A percentile compares a stretch with the other conserved stretches of the same genome.
Evolutionary conservation across 805 yeast species (phyloP).

Genomic region (Schwanniomyces occidentalis): DNA sequence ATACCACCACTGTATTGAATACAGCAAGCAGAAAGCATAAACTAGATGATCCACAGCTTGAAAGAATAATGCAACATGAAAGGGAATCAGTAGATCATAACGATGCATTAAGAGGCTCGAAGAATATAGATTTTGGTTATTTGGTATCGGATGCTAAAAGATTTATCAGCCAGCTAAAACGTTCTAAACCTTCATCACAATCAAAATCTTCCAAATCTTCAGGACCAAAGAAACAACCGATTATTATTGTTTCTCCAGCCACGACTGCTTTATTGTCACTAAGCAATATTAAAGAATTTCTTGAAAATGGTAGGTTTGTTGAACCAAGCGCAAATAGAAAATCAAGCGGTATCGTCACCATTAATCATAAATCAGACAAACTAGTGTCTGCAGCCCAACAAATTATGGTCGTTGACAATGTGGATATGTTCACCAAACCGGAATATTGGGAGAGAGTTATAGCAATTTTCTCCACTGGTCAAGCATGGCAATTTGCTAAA

Average conservation of each 20-base stretch:
- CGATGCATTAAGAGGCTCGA: conserved; percentile 63
- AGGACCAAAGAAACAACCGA: conserved; percentile 38
- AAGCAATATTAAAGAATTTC: conserved; percentile 41
- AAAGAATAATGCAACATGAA: conserved; percentile 48
- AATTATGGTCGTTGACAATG: conserved; percentile 83
- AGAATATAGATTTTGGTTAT: conserved; percentile 65
- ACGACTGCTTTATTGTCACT: conserved; percentile 43
- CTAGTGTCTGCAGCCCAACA: conserved; percentile 54
- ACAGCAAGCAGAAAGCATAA: conserved; percentile 27
- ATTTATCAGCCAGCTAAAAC: conserved; percentile 53
- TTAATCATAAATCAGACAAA: conserved; percentile 56
- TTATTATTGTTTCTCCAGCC: conserved; percentile 45
- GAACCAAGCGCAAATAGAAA: conserved; percentile 48
- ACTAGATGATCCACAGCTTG: conserved; percentile 50
- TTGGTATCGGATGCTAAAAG: conserved; percentile 66
- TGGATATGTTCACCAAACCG: conserved; percentile 79
- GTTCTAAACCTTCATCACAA: conserved; percentile 14
- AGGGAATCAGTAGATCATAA: conserved; percentile 57
- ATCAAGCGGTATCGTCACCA: conserved; percentile 44
- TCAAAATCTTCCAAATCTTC: conserved; percentile 8
- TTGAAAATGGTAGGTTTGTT: conserved; percentile 70
- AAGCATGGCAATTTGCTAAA: conserved; percentile 91
- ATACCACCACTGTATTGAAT: conserved; percentile 10
- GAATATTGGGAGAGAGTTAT: conserved; percentile 98
- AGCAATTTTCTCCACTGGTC: conserved; percentile 95